A percentile compares a stretch with the other conserved stretches of the same genome.
Conservation (phyloP, 129 eudicot species). For the Logfia minima region DNA sequence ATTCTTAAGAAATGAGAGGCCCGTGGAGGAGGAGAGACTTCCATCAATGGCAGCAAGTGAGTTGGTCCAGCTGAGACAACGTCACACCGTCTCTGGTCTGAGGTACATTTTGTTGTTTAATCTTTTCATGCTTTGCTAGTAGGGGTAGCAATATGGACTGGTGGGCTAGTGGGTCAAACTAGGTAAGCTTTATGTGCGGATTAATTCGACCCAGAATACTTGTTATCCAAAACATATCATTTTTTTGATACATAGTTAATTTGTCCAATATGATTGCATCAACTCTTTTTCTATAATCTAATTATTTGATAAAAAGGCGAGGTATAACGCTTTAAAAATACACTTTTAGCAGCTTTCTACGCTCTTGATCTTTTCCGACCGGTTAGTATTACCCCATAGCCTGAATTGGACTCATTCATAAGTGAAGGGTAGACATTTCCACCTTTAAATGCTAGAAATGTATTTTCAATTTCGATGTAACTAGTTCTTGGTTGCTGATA, state of each 20-base stretch:
- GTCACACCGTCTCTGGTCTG: conserved; percentile 90
- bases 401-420: not conserved
- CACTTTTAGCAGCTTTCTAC: not conserved
- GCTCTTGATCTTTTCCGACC: no score
- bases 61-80: conserved; percentile 84
- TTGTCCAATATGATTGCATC: not conserved
- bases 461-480: no score
- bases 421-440: not conserved
- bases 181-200: not conserved
- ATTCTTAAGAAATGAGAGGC: conserved; percentile 84
- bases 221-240: not conserved
- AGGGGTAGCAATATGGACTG: not conserved
- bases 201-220: not conserved
- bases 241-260: not conserved
- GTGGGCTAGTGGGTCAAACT: not conserved
- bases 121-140: not conserved
- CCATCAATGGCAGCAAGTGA: conserved; percentile 85
- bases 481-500: not conserved
- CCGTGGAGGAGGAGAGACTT: conserved; percentile 80
- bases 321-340: not conserved
- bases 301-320: not conserved
- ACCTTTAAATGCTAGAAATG: not conserved
- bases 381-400: not conserved
- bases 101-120: conserved; percentile 48
- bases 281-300: not conserved